Percentiles rank a stretch among this genome's conserved stretches.
Evolutionary conservation across 73 alveolate species (phyloP).

Genomic region (Paraurostyla sp.): DNA sequence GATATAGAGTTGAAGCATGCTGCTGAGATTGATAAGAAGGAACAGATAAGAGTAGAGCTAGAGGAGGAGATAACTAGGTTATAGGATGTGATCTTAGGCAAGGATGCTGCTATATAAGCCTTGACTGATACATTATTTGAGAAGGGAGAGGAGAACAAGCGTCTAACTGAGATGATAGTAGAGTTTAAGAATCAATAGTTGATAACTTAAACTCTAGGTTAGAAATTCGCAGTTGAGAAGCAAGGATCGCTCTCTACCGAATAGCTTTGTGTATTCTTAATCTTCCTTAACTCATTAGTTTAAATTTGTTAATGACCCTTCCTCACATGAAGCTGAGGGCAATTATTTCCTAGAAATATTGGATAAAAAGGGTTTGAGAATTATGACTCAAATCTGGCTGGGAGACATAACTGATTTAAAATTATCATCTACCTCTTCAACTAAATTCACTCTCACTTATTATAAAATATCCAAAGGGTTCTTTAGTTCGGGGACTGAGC

Average conservation of each 20-base stretch:
- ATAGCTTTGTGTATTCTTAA: too few relatives aligned
- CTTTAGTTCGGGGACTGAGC: not conserved
- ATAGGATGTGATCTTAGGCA: not conserved
- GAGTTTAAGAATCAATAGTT: slow-evolving; percentile 38
- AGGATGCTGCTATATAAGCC: slow-evolving; percentile 10
- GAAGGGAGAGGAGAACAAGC: slow-evolving; percentile 40
- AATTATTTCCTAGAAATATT: slow-evolving; percentile 7
- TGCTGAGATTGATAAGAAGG: slow-evolving; percentile 14
- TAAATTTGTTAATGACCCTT: not conserved
- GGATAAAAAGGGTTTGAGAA: not conserved
- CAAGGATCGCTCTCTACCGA: not conserved
- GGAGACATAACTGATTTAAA: not conserved
- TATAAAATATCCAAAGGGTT: not conserved
- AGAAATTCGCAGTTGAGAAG: slow-evolving; percentile 9
- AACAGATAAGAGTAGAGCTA: not conserved
- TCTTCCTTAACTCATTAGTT: not conserved
- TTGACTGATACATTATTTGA: slow-evolving; percentile 10
- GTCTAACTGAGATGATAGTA: not conserved
- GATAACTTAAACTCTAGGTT: not conserved
- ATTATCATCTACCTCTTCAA: too few relatives aligned
- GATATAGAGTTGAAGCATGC: not conserved
- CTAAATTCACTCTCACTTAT: not conserved
- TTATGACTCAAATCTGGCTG: not conserved
- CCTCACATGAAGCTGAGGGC: not conserved
- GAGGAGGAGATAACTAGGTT: not conserved